A percentile compares a stretch with the other conserved stretches of the same genome.
These are phyloP conservation scores for Saccharomyces pastorianus DNA, from an alignment of 1,139 yeast genomes.

Conservation along the genomic window DNA sequence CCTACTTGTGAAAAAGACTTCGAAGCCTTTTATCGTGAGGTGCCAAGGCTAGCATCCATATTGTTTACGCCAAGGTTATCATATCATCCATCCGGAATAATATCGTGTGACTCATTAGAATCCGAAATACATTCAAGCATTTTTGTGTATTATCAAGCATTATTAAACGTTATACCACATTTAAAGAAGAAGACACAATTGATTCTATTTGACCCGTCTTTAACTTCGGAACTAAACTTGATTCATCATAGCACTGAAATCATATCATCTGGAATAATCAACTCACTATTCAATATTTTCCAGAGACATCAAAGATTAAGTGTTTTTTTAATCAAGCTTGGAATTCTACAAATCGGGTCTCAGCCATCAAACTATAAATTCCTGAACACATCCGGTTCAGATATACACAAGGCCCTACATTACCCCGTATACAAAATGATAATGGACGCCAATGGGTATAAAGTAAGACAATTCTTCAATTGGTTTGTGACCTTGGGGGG, in stretches of 20 bases:
- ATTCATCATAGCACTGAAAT: constrained; percentile 25
- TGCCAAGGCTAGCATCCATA: constrained; percentile 19
- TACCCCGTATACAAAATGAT: constrained; percentile 24
- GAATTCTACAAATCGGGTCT: constrained; percentile 26
- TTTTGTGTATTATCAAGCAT: constrained; percentile 17
- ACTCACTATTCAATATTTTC: constrained; percentile 19
- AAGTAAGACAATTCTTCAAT: constrained; percentile 10
- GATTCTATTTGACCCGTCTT: constrained; percentile 26
- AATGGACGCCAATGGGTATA: constrained; percentile 20
- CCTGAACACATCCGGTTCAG: constrained; percentile 20
- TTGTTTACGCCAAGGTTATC: constrained; percentile 29
- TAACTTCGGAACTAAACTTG: constrained; percentile 21
- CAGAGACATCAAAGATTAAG: constrained; percentile 11
- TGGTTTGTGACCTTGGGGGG: constrained; percentile 13
- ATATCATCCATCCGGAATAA: constrained; percentile 26
- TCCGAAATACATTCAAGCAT: constrained; percentile 23
- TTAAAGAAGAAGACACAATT: constrained; percentile 17
- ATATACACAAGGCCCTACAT: constrained; percentile 20
- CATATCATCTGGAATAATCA: constrained; percentile 24
- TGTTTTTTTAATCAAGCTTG: constrained; percentile 23
- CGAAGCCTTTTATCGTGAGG: constrained; percentile 13
- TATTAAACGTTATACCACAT: constrained; percentile 21
- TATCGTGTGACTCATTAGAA: constrained; percentile 17
- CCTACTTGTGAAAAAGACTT: constrained; percentile 20
- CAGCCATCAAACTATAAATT: constrained; percentile 30